phyloP scores from a whole-genome alignment of 2,329 filamentous ascomycete species.

The Ophiostoma populinum region DNA sequence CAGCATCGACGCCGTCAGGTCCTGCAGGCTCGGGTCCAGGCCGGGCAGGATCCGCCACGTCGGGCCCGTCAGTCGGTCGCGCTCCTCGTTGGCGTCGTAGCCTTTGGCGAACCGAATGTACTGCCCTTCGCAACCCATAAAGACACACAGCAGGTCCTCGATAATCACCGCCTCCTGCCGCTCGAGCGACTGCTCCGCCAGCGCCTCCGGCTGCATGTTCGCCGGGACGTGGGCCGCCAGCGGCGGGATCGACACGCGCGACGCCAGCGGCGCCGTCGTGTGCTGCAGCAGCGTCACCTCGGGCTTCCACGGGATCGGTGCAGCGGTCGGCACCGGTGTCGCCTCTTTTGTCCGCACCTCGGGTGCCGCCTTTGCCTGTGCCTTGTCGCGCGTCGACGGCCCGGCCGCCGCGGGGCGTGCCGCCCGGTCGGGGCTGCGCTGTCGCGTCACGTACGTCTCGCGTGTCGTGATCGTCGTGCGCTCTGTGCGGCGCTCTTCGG shows the following conservation, averaged over 20 bases:
- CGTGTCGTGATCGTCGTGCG: slow-evolving; percentile 35
- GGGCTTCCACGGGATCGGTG: slow-evolving; percentile 50
- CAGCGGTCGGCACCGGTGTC: slow-evolving; percentile 9
- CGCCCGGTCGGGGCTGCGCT: slow-evolving; percentile 37
- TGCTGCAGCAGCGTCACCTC: slow-evolving; percentile 55
- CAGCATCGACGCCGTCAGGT: slow-evolving; percentile 75
- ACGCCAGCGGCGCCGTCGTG: slow-evolving; percentile 55
- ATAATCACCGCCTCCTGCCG: slow-evolving; percentile 74
- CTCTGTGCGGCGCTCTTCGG: slow-evolving; percentile 40
- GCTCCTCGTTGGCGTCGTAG: slow-evolving; percentile 73
- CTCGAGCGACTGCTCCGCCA: slow-evolving; percentile 58
- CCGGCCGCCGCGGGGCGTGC: slow-evolving; percentile 16
- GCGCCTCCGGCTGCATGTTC: slow-evolving; percentile 46
- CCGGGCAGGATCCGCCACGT: slow-evolving; percentile 63
- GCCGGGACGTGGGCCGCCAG: slow-evolving; percentile 58
- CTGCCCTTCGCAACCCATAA: slow-evolving; percentile 98
- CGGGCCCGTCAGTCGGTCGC: slow-evolving; percentile 71
- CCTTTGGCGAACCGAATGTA: slow-evolving; percentile 75
- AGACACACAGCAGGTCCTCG: slow-evolving; percentile 82
- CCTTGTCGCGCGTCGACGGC: slow-evolving; percentile 13
- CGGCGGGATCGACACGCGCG: slow-evolving; percentile 36
- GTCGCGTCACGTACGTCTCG: slow-evolving; percentile 42
- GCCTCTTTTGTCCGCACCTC: neutral
- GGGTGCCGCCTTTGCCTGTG: neutral
- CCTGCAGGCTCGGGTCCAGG: slow-evolving; percentile 77